phyloP scores from a whole-genome alignment of 495 filamentous ascomycete species.

The Penicillium desertorum region DNA sequence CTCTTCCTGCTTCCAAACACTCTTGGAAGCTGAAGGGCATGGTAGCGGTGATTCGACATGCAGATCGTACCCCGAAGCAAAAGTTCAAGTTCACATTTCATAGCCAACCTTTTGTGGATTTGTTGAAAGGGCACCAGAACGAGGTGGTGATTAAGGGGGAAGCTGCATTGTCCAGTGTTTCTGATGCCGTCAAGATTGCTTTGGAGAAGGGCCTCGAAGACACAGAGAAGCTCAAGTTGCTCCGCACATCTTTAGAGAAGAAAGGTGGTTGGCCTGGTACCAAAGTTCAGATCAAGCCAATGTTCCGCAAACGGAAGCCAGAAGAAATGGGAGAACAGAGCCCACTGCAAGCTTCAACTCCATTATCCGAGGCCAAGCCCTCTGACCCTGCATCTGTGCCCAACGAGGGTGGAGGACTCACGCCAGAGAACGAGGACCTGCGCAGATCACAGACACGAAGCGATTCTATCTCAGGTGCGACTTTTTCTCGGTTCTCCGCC shows the following conservation, averaged over 20 bases:
- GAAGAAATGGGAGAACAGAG: constrained; percentile 48
- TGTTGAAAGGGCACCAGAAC: constrained; percentile 91
- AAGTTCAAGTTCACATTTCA: constrained; percentile 99
- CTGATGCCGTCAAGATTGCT: constrained; percentile 77
- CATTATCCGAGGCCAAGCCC: background rate
- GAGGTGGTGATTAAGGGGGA: constrained; percentile 94
- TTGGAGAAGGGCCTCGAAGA: constrained; percentile 79
- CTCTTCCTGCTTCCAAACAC: constrained; percentile 87
- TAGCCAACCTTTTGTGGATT: constrained; percentile 89
- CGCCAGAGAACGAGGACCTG: constrained; percentile 28
- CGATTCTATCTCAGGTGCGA: constrained; percentile 82
- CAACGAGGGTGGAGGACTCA: constrained; percentile 11
- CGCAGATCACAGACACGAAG: constrained; percentile 57
- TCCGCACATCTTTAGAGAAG: constrained; percentile 82
- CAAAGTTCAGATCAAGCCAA: constrained; percentile 98
- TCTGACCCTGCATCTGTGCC: constrained; percentile 23
- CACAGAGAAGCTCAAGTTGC: constrained; percentile 73
- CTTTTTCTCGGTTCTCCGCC: constrained; percentile 84
- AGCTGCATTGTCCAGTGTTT: constrained; percentile 83
- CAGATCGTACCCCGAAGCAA: constrained; percentile 96
- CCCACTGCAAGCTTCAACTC: constrained; percentile 5
- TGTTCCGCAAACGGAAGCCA: constrained; percentile 82
- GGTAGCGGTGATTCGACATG: constrained; percentile 93
- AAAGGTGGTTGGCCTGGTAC: constrained; percentile 94
- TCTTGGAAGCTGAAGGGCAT: constrained; percentile 99